These are phyloP conservation scores for Brassica hybrid DNA, from an alignment of 441 rosid genomes.

Conservation along the genomic window DNA sequence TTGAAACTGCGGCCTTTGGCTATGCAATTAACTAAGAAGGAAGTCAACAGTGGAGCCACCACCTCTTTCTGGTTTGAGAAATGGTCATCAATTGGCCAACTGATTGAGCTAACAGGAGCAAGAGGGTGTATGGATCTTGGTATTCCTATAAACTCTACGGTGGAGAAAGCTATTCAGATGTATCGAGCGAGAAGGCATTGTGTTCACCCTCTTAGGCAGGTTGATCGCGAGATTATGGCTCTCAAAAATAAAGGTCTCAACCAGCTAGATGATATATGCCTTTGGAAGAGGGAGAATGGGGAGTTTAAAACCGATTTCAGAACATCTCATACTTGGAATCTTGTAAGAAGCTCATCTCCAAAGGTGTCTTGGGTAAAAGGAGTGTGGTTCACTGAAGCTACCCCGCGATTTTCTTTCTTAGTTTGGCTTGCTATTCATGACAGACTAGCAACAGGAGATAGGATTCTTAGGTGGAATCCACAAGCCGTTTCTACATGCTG, in stretches of 20 bases:
- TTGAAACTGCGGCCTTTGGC: no score
- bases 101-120: background rate
- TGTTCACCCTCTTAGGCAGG: background rate
- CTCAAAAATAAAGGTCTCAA: background rate
- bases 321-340: no score
- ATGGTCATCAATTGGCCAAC: background rate
- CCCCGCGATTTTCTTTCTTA: no score
- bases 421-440: no score
- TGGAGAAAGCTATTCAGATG: background rate
- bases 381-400: no score
- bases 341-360: no score
- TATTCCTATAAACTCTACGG: background rate
- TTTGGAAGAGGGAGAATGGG: background rate
- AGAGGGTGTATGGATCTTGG: background rate
- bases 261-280: background rate
- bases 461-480: no score
- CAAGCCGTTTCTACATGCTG: no score
- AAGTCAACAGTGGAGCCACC: no score
- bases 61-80: background rate
- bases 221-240: background rate
- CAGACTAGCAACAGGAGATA: no score
- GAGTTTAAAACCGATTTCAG: background rate
- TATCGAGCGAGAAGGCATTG: background rate
- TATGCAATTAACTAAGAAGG: no score
- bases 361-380: no score